Evolutionary conservation across 345 rosid genomes (phyloP).

Genomic region (Camelina neglecta): DNA sequence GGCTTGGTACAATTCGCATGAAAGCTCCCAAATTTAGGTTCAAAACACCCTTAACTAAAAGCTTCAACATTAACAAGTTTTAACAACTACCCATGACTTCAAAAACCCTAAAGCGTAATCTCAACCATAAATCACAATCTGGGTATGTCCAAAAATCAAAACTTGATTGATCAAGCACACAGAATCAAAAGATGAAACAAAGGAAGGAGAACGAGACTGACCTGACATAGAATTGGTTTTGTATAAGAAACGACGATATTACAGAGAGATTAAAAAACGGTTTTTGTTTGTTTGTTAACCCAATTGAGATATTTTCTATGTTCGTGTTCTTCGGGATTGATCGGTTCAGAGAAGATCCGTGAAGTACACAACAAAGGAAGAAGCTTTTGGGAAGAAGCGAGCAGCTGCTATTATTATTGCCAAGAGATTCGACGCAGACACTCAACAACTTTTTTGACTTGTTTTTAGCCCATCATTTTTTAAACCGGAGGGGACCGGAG

Average conservation of each 20-base stretch:
- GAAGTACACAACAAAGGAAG: neutral
- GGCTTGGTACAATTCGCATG: neutral
- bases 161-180: neutral
- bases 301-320: neutral
- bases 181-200: neutral
- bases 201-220: conserved; percentile 1
- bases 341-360: neutral
- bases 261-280: neutral
- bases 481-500: neutral
- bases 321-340: neutral
- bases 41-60: neutral
- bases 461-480: neutral
- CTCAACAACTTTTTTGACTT: neutral
- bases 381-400: neutral
- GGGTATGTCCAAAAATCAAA: neutral
- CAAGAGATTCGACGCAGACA: neutral
- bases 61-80: neutral
- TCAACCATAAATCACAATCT: neutral
- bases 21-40: neutral
- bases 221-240: conserved; percentile 24
- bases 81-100: neutral
- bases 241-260: neutral
- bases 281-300: neutral
- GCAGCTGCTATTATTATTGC: neutral
- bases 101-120: neutral